Base-by-base conservation (phyloP, 305 asterid genomes). In the Ajuga reptans region DNA sequence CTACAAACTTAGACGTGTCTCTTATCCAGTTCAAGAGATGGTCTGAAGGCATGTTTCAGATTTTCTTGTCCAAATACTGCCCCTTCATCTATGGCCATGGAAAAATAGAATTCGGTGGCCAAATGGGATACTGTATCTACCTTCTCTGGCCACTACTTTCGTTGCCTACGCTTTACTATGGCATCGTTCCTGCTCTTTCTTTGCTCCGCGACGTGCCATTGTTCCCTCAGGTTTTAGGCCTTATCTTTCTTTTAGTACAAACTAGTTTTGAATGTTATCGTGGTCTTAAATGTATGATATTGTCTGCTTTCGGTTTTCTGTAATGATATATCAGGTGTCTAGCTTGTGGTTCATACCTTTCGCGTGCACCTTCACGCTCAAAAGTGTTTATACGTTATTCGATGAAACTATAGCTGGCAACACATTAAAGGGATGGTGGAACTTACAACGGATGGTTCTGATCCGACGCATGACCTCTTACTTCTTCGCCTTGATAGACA, bases 1-100 rank as follows among this genome's bases (percentile, higher is more conserved):
- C 96, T 4, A 78, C 81, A 42, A 80, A 82, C 50, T 77, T 92
- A 49, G 90, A 86, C n/a, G 59, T 77, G 33, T 79, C 85, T 17
- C 89, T 92, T 31, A 73, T 92, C 62, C 98, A 92, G 79, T 79
- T 47, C 80, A 85, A 86, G 74, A 87, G 98, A 78, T 92, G 98
- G 98, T 75, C 83, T 4, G 92, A 85, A 58, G 98, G 98, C 42
- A 21, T 86, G 84, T 86, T 89, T 57, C 95, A 88, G 73, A 84
- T 87, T 45, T 89, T 92, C 80, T 31, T 78, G 15, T 89, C 95
- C 72, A 83, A 85, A 75, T 84, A 87, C 54, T 87, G 95, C 51
- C 96, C 98, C 70, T 87, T 89, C 74, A 71, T 75, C 29, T 76
- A 77, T 66, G 98, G 91, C 2, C 79, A 62, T 24, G 83, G 90